Evolutionary conservation across 768 basidiomycete species (phyloP).

Genomic region (Russula brevipes): DNA sequence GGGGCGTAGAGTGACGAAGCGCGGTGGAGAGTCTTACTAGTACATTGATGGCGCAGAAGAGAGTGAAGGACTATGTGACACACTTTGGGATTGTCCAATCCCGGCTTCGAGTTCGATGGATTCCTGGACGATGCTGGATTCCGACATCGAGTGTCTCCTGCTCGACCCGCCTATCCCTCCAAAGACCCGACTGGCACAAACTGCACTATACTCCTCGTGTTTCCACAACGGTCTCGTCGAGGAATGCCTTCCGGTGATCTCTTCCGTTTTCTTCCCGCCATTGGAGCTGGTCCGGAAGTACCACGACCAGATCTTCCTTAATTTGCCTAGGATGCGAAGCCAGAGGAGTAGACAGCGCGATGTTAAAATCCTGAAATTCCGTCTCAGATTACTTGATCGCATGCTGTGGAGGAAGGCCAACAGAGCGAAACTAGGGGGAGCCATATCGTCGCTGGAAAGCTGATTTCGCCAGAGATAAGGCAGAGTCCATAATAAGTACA

Average conservation of each 20-base stretch:
- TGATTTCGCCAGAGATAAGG: background rate
- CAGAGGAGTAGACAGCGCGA: background rate
- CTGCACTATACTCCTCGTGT: background rate
- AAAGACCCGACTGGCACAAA: constrained; percentile 1
- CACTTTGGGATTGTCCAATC: background rate
- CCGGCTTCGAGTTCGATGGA: background rate
- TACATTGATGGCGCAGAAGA: background rate
- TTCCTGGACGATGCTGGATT: background rate
- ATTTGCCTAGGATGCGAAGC: background rate
- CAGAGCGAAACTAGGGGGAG: background rate
- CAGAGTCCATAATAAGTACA: too few species aligned
- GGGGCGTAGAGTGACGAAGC: background rate
- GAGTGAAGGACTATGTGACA: background rate
- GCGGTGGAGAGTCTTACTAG: background rate
- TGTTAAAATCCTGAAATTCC: background rate
- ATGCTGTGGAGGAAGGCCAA: background rate
- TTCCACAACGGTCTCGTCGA: background rate
- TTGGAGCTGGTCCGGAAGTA: background rate
- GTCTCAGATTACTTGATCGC: background rate
- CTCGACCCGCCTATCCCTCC: background rate
- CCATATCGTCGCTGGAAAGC: background rate
- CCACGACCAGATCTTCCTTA: background rate
- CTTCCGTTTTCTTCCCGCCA: background rate
- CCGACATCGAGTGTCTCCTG: background rate
- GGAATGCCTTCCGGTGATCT: background rate